Conservation (phyloP, 2,329 filamentous ascomycete genomes). For the Diaporthe aspalathi region DNA sequence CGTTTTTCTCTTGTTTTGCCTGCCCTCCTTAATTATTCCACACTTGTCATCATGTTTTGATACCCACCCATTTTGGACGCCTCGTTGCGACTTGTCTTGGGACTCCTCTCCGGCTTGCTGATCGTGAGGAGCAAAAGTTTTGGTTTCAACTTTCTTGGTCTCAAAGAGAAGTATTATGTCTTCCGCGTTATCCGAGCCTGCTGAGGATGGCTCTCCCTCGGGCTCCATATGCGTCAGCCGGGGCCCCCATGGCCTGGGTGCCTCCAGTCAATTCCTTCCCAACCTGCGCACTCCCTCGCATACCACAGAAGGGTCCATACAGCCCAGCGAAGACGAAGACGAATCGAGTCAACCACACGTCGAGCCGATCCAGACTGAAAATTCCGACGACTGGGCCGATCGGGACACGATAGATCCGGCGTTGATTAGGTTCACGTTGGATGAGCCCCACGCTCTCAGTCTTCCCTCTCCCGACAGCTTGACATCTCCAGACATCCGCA, state of each 20-base stretch:
- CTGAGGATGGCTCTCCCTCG: conserved; percentile 27
- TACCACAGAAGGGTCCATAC: background rate
- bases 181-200: conserved; percentile 30
- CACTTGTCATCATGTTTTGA: conserved; percentile 35
- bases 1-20: conserved; percentile 5
- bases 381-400: conserved; percentile 34
- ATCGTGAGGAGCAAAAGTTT: conserved; percentile 31
- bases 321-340: background rate
- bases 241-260: background rate
- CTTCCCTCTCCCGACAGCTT: background rate
- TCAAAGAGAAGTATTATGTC: conserved; percentile 35
- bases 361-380: conserved; percentile 3
- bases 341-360: background rate
- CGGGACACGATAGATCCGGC: conserved; percentile 37
- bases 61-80: conserved; percentile 35
- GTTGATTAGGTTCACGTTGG: conserved; percentile 37
- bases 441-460: conserved; percentile 25
- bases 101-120: conserved; percentile 12
- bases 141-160: conserved; percentile 33
- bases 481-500: background rate
- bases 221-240: conserved; percentile 35
- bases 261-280: conserved; percentile 1
- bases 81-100: conserved; percentile 31
- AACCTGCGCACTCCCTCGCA: conserved; percentile 5
- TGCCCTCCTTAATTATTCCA: conserved; percentile 27